These are phyloP conservation scores for Lactarius pseudohatsudake DNA, from an alignment of 768 basidiomycete genomes.

Conservation along the genomic window DNA sequence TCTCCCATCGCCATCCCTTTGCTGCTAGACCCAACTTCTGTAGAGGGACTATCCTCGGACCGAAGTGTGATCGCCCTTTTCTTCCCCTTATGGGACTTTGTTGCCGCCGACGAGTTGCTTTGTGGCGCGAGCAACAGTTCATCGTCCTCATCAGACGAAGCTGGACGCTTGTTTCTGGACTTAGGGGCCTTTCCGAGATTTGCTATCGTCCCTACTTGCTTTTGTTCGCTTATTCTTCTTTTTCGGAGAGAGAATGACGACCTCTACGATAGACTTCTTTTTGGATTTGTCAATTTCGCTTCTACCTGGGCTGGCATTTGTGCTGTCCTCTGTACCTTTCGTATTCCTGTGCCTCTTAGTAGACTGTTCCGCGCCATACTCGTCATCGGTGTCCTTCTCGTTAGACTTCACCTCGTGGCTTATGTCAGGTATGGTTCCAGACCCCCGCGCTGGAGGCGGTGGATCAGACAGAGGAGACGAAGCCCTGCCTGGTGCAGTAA, in stretches of 20 bases:
- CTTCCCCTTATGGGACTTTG: constrained; percentile 27
- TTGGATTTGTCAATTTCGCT: constrained; percentile 6
- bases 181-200: constrained; percentile 19
- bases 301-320: constrained; percentile 13
- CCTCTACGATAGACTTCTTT: constrained; percentile 30
- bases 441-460: constrained; percentile 3
- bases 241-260: constrained; percentile 31
- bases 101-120: constrained; percentile 21
- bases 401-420: constrained; percentile 10
- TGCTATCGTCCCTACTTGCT: constrained; percentile 16
- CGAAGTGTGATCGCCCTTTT: background rate
- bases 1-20: background rate
- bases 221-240: constrained; percentile 24
- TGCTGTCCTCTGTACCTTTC: constrained; percentile 21
- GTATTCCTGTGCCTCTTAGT: constrained; percentile 14
- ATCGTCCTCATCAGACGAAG: constrained; percentile 22
- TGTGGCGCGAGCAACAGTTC: constrained; percentile 18
- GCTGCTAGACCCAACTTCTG: background rate
- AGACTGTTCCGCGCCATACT: constrained; percentile 23
- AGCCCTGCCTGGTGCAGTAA: background rate
- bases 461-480: constrained; percentile 15
- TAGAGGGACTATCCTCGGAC: background rate
- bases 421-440: background rate
- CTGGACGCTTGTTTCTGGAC: background rate
- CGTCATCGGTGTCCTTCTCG: constrained; percentile 25